Evolutionary conservation across 768 basidiomycete genomes (phyloP).

Genomic region (Tulasnella sp.): DNA sequence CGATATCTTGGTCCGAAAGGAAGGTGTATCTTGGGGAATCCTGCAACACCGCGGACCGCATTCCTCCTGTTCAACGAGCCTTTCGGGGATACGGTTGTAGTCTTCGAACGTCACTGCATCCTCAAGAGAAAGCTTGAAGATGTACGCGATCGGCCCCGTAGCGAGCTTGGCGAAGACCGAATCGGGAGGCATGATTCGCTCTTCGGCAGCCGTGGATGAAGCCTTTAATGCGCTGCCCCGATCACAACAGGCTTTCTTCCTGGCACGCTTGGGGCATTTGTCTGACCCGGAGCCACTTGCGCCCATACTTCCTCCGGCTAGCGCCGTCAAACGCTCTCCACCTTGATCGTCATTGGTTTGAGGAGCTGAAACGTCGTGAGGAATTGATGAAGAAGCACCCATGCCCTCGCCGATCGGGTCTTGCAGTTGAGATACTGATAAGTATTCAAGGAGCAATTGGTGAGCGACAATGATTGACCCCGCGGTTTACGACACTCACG

Average conservation of each 20-base stretch:
- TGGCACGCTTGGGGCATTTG: too few species aligned
- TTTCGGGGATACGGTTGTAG: neutral
- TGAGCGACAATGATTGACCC: neutral
- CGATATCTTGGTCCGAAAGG: too few species aligned
- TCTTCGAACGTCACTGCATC: neutral
- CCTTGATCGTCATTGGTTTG: neutral
- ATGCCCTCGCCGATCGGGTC: neutral
- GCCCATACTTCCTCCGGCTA: neutral
- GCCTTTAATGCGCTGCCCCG: neutral
- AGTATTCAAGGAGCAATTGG: neutral
- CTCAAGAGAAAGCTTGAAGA: neutral
- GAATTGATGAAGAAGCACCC: neutral
- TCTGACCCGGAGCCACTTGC: neutral
- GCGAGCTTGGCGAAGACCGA: neutral
- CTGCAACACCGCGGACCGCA: neutral
- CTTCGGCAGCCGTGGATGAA: neutral
- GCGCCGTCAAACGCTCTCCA: neutral
- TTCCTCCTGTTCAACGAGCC: neutral
- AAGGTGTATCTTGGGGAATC: neutral
- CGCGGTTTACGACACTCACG: too few species aligned
- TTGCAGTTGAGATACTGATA: neutral
- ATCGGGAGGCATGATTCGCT: neutral
- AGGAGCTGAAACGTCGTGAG: neutral
- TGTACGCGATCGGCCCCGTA: neutral
- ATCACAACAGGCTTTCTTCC: neutral